Conservation (phyloP, 2,329 filamentous ascomycete species). For the Alternaria brassicae region DNA sequence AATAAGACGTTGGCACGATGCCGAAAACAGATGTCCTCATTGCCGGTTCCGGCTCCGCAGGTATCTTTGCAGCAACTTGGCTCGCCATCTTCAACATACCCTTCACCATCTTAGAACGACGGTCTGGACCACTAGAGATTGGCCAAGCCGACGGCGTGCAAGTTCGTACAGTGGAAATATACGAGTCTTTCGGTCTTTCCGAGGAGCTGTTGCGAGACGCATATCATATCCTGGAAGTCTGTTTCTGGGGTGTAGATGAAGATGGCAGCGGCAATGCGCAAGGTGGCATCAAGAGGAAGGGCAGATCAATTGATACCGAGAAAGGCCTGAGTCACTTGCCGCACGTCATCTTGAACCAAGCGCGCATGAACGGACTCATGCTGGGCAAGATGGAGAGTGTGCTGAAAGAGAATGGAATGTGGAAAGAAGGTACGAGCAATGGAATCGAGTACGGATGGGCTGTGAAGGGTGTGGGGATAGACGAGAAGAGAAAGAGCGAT, state of each 20-base stretch:
- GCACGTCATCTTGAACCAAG: conserved; percentile 74
- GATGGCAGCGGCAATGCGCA: conserved; percentile 27
- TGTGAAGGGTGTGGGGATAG: conserved; percentile 60
- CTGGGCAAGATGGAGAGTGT: conserved; percentile 59
- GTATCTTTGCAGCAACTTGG: conserved; percentile 68
- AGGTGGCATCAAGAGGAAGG: conserved; percentile 53
- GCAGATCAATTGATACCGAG: conserved; percentile 62
- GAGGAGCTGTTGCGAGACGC: conserved; percentile 69
- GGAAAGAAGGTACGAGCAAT: conserved; percentile 34
- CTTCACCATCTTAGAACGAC: conserved; percentile 65
- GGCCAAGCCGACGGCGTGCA: conserved; percentile 72
- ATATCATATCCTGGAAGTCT: conserved; percentile 71
- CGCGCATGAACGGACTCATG: conserved; percentile 69
- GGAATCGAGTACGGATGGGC: conserved; percentile 64
- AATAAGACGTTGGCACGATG: conserved; percentile 14
- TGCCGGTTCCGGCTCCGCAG: conserved; percentile 67
- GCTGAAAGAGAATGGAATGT: conserved; percentile 32
- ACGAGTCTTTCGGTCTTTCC: conserved; percentile 72
- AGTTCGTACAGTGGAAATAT: conserved; percentile 73
- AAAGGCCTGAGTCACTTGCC: conserved; percentile 68
- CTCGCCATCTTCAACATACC: conserved; percentile 64
- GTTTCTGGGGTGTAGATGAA: conserved; percentile 53
- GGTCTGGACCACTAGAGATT: conserved; percentile 60
- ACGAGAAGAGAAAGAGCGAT: conserved; percentile 49
- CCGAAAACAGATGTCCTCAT: conserved; percentile 63